phyloP scores from a whole-genome alignment of 306 rosid genomes.

The Prosopis cineraria region DNA sequence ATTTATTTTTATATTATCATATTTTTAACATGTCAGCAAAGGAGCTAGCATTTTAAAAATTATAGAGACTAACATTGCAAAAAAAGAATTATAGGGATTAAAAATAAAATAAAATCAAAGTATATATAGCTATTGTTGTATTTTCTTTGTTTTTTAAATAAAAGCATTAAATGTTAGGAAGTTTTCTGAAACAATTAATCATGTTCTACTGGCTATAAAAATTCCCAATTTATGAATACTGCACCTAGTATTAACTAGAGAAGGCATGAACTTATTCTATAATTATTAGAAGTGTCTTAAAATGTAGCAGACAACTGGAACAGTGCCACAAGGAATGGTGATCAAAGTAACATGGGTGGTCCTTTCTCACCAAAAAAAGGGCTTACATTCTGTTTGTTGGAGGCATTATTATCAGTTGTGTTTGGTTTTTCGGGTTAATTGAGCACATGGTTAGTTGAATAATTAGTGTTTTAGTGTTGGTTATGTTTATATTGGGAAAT shows the following conservation, averaged over 20 bases:
- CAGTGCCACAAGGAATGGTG: background rate
- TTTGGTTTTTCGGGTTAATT: constrained; percentile 32
- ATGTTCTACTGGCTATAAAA: too few relatives aligned
- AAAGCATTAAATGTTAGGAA: background rate
- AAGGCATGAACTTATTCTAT: background rate
- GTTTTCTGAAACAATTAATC: background rate
- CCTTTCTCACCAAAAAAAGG: constrained; percentile 32
- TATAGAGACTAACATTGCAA: too few relatives aligned
- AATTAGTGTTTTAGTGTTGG: background rate
- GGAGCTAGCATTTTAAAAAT: too few relatives aligned
- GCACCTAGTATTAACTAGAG: background rate
- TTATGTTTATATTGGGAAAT: background rate
- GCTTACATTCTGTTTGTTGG: constrained; percentile 3
- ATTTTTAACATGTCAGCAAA: too few relatives aligned
- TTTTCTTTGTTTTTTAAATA: too few relatives aligned
- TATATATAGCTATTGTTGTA: too few relatives aligned
- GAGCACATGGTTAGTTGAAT: constrained; percentile 35
- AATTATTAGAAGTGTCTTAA: too few relatives aligned
- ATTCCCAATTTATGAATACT: too few relatives aligned
- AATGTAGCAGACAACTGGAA: background rate
- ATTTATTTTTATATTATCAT: too few relatives aligned
- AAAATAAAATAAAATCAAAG: too few relatives aligned
- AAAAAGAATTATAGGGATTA: too few relatives aligned
- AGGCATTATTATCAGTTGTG: constrained; percentile 15
- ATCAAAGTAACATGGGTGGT: constrained; percentile 29